Conservation (phyloP, 495 filamentous ascomycete genomes). For the Aspergillus ellipticus region DNA sequence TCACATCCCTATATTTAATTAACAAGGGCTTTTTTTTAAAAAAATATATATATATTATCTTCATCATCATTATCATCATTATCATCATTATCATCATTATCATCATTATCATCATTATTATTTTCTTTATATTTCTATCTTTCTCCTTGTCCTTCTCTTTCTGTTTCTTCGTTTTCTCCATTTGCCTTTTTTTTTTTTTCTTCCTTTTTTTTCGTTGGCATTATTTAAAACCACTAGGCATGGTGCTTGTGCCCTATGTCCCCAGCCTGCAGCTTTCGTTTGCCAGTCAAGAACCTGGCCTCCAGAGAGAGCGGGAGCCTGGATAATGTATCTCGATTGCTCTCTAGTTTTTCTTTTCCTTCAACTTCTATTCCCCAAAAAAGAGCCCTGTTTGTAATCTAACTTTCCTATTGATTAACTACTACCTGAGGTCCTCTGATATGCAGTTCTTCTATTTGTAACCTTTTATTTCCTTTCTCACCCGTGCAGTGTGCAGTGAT, state of each 20-base stretch:
- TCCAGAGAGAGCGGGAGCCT: neutral
- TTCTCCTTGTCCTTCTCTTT: too few relatives aligned
- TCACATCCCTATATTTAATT: neutral
- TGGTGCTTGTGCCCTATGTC: neutral
- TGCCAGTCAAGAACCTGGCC: neutral
- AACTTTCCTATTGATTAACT: neutral
- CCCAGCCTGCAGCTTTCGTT: neutral
- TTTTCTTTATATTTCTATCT: too few relatives aligned
- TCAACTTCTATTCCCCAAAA: neutral
- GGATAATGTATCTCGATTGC: neutral
- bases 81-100: too few relatives aligned
- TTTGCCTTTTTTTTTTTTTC: too few relatives aligned
- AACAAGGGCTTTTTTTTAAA: too few relatives aligned
- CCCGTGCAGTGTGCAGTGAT: conserved; percentile 7
- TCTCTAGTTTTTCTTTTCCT: neutral
- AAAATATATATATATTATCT: too few relatives aligned
- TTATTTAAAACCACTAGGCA: neutral
- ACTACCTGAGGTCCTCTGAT: neutral
- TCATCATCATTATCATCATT: too few relatives aligned
- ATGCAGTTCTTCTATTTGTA: conserved; percentile 8
- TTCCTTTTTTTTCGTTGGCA: neutral
- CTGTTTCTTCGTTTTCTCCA: too few relatives aligned
- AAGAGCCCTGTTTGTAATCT: neutral
- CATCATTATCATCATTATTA: too few relatives aligned
- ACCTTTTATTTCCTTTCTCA: conserved; percentile 8